These are phyloP conservation scores for Eugenia klotzschiana DNA, from an alignment of 441 rosid genomes.

Conservation along the genomic window DNA sequence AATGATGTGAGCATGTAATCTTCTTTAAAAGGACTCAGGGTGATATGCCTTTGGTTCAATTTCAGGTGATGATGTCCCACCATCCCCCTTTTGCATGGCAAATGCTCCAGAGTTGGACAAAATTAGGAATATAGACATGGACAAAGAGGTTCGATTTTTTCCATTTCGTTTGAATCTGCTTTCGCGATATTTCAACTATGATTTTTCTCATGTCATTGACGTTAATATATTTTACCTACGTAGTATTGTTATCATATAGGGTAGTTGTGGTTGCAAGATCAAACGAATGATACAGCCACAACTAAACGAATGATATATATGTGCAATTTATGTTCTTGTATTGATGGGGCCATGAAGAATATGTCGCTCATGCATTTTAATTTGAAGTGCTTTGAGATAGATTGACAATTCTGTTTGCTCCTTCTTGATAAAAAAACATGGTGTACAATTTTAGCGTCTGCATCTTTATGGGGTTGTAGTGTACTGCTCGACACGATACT, in stretches of 20 bases:
- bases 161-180: constrained; percentile 1
- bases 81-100: constrained; percentile 66
- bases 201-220: not conserved
- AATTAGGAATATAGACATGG: constrained; percentile 83
- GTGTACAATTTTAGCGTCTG: not conserved
- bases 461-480: not conserved
- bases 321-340: not conserved
- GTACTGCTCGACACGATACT: not conserved
- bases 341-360: not conserved
- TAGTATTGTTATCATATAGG: not conserved
- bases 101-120: constrained; percentile 76
- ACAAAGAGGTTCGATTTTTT: constrained; percentile 48
- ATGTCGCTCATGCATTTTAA: not conserved
- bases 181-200: not conserved
- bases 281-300: not conserved
- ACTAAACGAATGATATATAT: not conserved
- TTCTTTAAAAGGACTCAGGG: not conserved
- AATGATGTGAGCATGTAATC: not conserved
- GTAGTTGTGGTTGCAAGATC: not conserved
- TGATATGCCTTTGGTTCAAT: constrained; percentile 5
- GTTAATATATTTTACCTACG: not conserved
- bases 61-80: constrained; percentile 77
- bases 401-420: not conserved
- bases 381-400: not conserved
- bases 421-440: not conserved